These are phyloP conservation scores for Pythium dissotocum DNA, from an alignment of 352 stramenopile genomes.

Conservation along the genomic window DNA sequence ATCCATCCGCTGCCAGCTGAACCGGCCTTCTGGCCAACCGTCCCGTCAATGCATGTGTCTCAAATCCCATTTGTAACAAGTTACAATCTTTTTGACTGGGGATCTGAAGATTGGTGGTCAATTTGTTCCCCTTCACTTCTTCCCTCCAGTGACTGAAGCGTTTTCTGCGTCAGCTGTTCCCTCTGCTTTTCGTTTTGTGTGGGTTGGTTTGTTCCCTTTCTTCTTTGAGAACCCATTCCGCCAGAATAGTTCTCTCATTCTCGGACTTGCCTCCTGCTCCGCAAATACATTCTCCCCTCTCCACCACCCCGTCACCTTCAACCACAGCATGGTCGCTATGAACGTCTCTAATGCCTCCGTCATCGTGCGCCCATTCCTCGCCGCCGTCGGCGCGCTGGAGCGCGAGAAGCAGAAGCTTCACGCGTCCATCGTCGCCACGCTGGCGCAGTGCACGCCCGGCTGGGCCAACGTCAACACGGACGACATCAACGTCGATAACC, in stretches of 20 bases:
- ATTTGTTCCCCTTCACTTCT: conserved; percentile 9
- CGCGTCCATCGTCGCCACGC: conserved; percentile 59
- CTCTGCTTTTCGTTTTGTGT: conserved; percentile 1
- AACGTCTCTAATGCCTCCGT: conserved; percentile 42
- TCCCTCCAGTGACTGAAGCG: conserved; percentile 10
- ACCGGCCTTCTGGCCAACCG: not conserved
- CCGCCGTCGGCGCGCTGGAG: conserved; percentile 51
- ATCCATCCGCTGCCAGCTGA: not conserved
- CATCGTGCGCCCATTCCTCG: conserved; percentile 55
- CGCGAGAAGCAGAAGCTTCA: conserved; percentile 73
- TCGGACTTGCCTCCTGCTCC: conserved; percentile 7
- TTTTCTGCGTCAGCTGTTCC: conserved; percentile 1
- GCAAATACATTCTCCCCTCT: not conserved
- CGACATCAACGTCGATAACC: conserved; percentile 60
- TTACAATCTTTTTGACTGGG: conserved; percentile 10
- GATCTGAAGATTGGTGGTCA: conserved; percentile 8
- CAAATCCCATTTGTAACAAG: conserved; percentile 24
- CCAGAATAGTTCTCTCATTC: conserved; percentile 14
- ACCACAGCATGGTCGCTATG: conserved; percentile 30
- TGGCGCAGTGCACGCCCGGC: conserved; percentile 55
- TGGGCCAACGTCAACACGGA: conserved; percentile 56
- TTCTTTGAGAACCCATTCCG: conserved; percentile 2
- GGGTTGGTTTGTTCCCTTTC: not conserved
- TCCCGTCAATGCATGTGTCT: conserved; percentile 13
- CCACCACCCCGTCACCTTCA: not conserved